phyloP scores from a whole-genome alignment of 2,329 filamentous ascomycete species.

The Nigrospora sphaerica region DNA sequence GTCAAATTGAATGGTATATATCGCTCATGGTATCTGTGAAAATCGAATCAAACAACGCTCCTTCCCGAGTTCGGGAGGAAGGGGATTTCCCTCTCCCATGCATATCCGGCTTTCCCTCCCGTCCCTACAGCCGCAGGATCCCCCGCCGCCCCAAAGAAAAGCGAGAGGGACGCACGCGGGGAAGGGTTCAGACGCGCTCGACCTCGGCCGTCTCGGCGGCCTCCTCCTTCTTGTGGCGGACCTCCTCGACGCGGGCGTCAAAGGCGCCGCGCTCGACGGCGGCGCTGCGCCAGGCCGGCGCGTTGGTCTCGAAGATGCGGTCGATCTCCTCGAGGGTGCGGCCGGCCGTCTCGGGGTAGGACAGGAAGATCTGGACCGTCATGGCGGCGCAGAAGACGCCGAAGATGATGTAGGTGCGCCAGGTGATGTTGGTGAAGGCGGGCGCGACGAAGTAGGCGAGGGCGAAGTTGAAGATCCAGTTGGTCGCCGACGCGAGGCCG shows the following conservation, averaged over 20 bases:
- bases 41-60: no score
- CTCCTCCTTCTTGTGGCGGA: constrained; percentile 1
- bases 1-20: no score
- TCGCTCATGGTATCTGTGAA: no score
- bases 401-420: constrained; percentile 32
- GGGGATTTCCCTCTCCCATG: no score
- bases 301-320: constrained; percentile 38
- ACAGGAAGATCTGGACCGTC: constrained; percentile 8
- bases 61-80: no score
- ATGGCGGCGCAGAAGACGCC: constrained; percentile 26
- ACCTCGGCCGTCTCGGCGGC: not conserved
- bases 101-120: no score
- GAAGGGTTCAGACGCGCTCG: no score
- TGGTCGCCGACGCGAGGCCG: constrained; percentile 12
- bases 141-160: no score
- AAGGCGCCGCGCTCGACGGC: constrained; percentile 4
- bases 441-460: constrained; percentile 9
- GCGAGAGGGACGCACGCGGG: no score
- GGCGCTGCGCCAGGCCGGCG: constrained; percentile 4
- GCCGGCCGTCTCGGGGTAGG: constrained; percentile 32
- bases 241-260: constrained; percentile 12
- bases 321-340: constrained; percentile 45
- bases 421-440: constrained; percentile 9
- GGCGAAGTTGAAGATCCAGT: constrained; percentile 18
- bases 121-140: no score